Conservation (phyloP, 139 green algal species). For the Haematococcus lacustris region DNA sequence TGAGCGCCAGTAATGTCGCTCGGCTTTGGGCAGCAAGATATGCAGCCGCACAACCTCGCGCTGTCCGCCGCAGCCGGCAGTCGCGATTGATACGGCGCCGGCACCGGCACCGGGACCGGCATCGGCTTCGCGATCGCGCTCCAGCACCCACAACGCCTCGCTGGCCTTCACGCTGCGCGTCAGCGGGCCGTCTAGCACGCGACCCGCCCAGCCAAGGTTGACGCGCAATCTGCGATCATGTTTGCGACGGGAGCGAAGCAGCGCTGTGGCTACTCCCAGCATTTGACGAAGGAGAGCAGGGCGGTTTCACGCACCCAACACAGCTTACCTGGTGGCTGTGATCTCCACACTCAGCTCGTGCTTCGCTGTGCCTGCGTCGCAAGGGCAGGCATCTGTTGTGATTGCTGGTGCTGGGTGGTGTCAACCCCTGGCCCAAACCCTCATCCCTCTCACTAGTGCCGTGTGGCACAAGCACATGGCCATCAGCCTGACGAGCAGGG, state of each 20-base stretch:
- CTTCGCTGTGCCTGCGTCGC: not conserved
- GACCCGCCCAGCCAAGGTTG: slow-evolving; percentile 49
- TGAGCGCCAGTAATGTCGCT: slow-evolving; percentile 47
- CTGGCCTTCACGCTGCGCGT: slow-evolving; percentile 19
- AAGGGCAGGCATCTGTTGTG: no score
- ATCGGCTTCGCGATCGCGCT: slow-evolving; percentile 16
- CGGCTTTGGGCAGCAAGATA: slow-evolving; percentile 58
- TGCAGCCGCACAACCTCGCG: slow-evolving; percentile 16
- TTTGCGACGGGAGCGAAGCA: no score
- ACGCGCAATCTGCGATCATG: slow-evolving; percentile 27
- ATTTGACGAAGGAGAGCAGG: no score
- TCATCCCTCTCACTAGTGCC: no score
- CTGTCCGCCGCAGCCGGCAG: no score
- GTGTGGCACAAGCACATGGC: no score
- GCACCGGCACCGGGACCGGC: not conserved
- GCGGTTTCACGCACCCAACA: no score
- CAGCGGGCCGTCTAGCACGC: slow-evolving; percentile 51
- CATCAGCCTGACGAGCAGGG: no score
- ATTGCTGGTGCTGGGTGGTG: no score
- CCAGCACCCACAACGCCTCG: slow-evolving; percentile 56
- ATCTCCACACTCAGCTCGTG: not conserved
- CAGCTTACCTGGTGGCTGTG: no score
- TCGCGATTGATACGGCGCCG: not conserved
- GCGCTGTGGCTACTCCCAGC: no score
- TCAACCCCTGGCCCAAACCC: no score